Conservation (phyloP, 176 grass and related monocot species). For the Triticum aestivum region IWGSC_CS_RefSeq_v2.1 NC_057811.1:176000823-176001322, state of each 20-base stretch:
- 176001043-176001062: background rate
- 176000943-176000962: background rate
- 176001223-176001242: background rate
- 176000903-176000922: background rate
- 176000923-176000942: background rate
- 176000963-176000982: background rate
- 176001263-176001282: background rate
- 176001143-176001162: background rate
- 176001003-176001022: background rate
- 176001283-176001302: background rate
- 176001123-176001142: background rate
- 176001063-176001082: background rate
- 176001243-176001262: background rate
- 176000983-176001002: background rate
- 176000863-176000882: background rate
- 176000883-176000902: background rate
- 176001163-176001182: background rate
- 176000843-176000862: background rate
- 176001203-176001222: background rate
- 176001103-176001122: background rate
- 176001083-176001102: background rate
- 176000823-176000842: background rate
- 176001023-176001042: background rate
- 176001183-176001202: background rate
- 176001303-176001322: too few species aligned